These are phyloP conservation scores for Geotrichum candidum DNA, from an alignment of 1,139 yeast genomes.

Conservation along the genomic window DNA sequence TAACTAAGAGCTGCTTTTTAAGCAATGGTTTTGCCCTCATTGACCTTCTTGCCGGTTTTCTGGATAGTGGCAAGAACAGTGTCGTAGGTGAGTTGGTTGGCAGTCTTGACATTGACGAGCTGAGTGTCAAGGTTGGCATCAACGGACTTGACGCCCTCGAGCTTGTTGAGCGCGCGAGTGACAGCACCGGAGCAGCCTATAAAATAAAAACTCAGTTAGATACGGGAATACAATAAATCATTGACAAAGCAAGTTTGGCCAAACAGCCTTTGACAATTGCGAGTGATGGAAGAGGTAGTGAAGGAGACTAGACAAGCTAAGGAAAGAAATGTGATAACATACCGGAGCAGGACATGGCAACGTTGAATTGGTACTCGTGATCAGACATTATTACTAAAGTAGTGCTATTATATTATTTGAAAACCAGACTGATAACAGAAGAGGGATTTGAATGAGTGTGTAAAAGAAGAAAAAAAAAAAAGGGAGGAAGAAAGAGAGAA, in stretches of 20 bases:
- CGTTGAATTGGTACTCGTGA: slow-evolving; percentile 68
- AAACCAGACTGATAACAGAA: background rate
- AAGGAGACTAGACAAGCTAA: too few species aligned
- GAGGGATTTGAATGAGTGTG: background rate
- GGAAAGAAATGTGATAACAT: slow-evolving; percentile 21
- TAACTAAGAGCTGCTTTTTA: slow-evolving; percentile 15
- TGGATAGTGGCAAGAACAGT: slow-evolving; percentile 70
- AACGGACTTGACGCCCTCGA: slow-evolving; percentile 64
- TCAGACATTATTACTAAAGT: slow-evolving; percentile 36
- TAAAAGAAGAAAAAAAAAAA: background rate
- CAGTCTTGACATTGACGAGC: slow-evolving; percentile 71
- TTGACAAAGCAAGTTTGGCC: background rate
- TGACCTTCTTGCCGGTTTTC: slow-evolving; percentile 86
- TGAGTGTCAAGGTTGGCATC: slow-evolving; percentile 77
- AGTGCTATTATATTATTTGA: slow-evolving; percentile 2
- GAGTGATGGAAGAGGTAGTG: background rate
- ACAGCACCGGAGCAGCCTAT: slow-evolving; percentile 83
- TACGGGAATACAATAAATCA: background rate
- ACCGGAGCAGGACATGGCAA: slow-evolving; percentile 73
- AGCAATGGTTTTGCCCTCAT: slow-evolving; percentile 47
- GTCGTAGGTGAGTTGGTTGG: slow-evolving; percentile 54
- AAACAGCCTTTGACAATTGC: background rate
- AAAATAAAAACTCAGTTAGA: background rate
- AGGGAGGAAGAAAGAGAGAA: background rate
- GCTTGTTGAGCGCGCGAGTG: slow-evolving; percentile 62